phyloP scores from a whole-genome alignment of 257 asterid genomes.

The Eucommia ulmoides region DNA sequence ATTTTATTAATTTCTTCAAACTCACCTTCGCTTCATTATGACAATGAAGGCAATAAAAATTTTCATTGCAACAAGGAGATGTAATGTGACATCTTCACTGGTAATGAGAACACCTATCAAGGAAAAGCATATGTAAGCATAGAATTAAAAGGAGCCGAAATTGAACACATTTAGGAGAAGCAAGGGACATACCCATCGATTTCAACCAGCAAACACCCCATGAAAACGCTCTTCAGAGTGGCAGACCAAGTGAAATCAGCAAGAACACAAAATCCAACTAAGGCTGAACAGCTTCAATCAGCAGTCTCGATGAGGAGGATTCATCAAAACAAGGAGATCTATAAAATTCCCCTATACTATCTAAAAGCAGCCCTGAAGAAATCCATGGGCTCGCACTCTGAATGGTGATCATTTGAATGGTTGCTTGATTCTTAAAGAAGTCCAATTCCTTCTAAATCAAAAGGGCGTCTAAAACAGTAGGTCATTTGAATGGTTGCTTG shows the following conservation, averaged over 20 bases:
- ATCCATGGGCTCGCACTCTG: conserved; percentile 49
- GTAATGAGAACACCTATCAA: conserved; percentile 66
- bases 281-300: conserved; percentile 61
- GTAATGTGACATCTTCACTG: conserved; percentile 73
- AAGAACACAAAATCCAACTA: conserved; percentile 56
- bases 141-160: too few relatives aligned
- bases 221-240: conserved; percentile 39
- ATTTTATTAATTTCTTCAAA: conserved; percentile 2
- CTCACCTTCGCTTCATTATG: conserved; percentile 82
- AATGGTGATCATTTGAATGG: conserved; percentile 30
- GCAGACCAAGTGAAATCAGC: conserved; percentile 59
- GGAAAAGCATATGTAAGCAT: conserved; percentile 9
- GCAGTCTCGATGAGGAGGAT: conserved; percentile 36
- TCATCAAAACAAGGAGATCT: conserved; percentile 43
- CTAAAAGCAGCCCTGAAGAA: conserved; percentile 37
- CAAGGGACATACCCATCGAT: conserved; percentile 56
- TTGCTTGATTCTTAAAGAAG: conserved; percentile 22
- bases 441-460: conserved; percentile 45
- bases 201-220: conserved; percentile 52
- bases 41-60: conserved; percentile 81
- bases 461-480: conserved; percentile 53
- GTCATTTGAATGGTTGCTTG: conserved; percentile 29
- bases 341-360: conserved; percentile 33
- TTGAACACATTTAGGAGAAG: too few relatives aligned
- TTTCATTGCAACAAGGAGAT: conserved; percentile 81